A percentile compares a stretch with the other conserved stretches of the same genome.
These are phyloP conservation scores for Cucurbita ficifolia DNA, from an alignment of 306 rosid species.

Conservation along the genomic window DNA sequence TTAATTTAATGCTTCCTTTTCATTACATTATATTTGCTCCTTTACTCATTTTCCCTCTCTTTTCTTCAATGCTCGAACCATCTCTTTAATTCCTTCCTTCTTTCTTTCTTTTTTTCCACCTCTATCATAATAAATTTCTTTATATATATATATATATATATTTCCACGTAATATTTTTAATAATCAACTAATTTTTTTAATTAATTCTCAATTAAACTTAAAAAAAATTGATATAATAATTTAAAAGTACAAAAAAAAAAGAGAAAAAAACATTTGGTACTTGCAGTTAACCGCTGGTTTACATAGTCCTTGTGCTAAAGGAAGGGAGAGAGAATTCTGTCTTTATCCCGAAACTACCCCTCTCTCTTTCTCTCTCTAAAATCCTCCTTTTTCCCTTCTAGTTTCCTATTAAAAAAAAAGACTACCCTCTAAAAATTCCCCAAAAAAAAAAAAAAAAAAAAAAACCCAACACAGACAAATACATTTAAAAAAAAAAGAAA, in stretches of 20 bases:
- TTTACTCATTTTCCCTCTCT: no score
- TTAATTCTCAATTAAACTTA: no score
- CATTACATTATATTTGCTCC: background rate
- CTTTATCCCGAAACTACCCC: background rate
- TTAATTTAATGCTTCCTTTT: background rate
- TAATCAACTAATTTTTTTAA: background rate
- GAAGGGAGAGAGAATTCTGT: background rate
- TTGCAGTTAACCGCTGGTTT: background rate
- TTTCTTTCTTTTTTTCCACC: no score
- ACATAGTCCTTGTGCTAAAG: conserved; percentile 4
- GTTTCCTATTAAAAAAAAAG: background rate
- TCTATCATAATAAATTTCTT: no score
- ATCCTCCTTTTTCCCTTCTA: background rate
- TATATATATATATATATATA: no score
- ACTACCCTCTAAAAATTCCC: background rate
- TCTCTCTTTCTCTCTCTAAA: background rate
- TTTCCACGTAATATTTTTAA: background rate
- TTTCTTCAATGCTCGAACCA: no score
- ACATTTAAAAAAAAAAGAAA: background rate
- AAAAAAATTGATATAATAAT: background rate
- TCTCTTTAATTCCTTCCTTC: no score
- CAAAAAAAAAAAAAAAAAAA: background rate
- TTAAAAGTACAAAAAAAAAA: background rate
- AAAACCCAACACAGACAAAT: background rate
- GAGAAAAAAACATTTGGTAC: background rate